Conservation (phyloP, 2,329 filamentous ascomycete genomes). For the Paraconiothyrium sp. region DNA sequence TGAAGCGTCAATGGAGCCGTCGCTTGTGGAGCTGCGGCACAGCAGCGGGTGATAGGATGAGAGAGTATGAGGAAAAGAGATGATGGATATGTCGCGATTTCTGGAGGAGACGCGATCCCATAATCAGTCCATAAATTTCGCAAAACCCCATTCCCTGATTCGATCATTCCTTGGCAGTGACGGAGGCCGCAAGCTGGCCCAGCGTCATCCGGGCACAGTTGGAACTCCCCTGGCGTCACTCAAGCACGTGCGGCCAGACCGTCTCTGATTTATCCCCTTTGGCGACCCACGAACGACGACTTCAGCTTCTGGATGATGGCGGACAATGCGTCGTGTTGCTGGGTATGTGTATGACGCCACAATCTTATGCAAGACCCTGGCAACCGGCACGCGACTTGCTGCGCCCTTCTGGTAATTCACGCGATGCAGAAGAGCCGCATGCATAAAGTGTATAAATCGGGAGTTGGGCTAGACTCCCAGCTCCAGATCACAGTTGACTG, state of each 20-base stretch:
- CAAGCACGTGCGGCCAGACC: constrained; percentile 15
- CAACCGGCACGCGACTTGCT: constrained; percentile 6
- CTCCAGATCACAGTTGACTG: too few relatives aligned
- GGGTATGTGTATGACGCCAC: neutral
- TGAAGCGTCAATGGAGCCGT: neutral
- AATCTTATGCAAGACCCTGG: constrained; percentile 1
- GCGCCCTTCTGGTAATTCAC: neutral
- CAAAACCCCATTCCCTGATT: constrained; percentile 33
- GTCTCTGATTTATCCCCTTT: constrained; percentile 15
- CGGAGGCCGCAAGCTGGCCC: constrained; percentile 16
- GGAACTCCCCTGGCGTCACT: neutral
- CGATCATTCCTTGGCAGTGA: constrained; percentile 34
- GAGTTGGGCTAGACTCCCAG: neutral
- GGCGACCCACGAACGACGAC: neutral
- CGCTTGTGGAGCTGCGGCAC: constrained; percentile 5
- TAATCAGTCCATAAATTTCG: constrained; percentile 30
- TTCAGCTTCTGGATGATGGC: neutral
- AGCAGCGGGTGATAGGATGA: constrained; percentile 1
- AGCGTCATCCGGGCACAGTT: constrained; percentile 10
- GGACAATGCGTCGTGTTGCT: neutral
- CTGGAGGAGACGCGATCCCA: constrained; percentile 16
- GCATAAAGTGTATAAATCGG: neutral
- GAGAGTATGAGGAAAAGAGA: constrained; percentile 7
- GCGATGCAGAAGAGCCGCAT: neutral
- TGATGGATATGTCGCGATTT: constrained; percentile 5